Base-by-base conservation (phyloP, 2,329 filamentous ascomycete genomes). In the Akanthomyces muscarius region DNA sequence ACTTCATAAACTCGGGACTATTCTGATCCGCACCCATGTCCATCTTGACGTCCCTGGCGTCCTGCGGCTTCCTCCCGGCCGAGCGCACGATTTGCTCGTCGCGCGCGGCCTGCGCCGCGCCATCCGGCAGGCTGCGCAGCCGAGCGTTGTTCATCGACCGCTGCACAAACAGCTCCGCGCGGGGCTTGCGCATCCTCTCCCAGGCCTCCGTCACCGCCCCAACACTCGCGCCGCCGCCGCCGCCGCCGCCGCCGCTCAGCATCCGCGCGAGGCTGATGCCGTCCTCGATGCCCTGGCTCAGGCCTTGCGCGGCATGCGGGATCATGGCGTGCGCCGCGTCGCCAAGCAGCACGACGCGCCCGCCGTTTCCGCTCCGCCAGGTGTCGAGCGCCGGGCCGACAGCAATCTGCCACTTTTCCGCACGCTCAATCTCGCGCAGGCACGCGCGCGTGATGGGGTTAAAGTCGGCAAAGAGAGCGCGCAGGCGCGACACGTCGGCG, bases 281-380 rank as follows among this genome's bases (percentile, higher is more conserved):
- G 48, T 63, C 61, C 28, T 63, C 61, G 47, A 63, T 48, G 14
- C 61, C 61, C 48, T 63, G 61, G 21, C 61, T 63, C 14, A 63
- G 36, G 5, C 61, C 61, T 45, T 63, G 61, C n/a, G 61, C 61
- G 14, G 53, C 61, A 42, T 63, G 61, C 38, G 61, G 61, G 30
- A 63, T 51, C 61, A 63, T 63, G 36, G 61, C 61, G 41, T 63
- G 61, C 18, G 61, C 61, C 28, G 61, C 61, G 41, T 63, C 61
- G n/a, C 61, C 61, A 1, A 63, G 53, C 11, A 63, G 54, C 33
- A 63, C 53, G 10, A 63, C 54, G 5, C 61, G 54, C 28, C 28
- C 28, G 8, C 61, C 61, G 4, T 45, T 45, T 4, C 25, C 25
- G 47, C 61, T 63, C 21, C 61, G 44, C 61, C 61, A 63, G 6